Base-by-base conservation (phyloP, 495 filamentous ascomycete genomes). In the Podospora appendiculata region DNA sequence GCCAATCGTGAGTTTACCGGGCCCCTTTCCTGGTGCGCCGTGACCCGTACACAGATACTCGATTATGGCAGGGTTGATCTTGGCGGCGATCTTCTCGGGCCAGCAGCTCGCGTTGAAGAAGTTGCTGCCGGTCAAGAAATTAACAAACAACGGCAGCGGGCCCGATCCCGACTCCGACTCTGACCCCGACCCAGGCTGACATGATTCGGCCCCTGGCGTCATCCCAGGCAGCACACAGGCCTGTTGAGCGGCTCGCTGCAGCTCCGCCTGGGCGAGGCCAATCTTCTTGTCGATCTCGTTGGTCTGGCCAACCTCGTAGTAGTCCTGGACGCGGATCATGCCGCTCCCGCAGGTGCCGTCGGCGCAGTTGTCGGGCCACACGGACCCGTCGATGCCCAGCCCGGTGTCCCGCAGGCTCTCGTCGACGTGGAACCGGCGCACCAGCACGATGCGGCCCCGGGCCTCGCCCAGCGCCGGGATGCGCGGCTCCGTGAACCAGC, bases 81-180 rank as follows among this genome's bases (percentile, higher is more conserved):
- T 92, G 33, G 81, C 83, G n/a, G 92, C 91, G 61, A 97, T 86
- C 70, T 79, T 86, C 64, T 96, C 92, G 8, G 93, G 93, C 93
- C 93, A 98, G 61, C 88, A 95, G 48, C 82, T 81, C 0, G 84
- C 70, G 58, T 85, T 91, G 82, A 90, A 98, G 74, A 98, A 96
- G 70, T 94, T 96, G 63, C 85, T 89, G 1, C 83, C 93, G 44
- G 79, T 89, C 51, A 96, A 63, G 63, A 96, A 98, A 67, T 97
- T 98, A 63, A 98, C 70, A 54, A 83, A 96, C 57, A 97, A 79
- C 1, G 90, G 91, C 51, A 75, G 69, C 11, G 70, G 70, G 5
- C 25, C 5, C 25, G 25, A 25, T 5, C 5, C 25, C 2, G 12
- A 6, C 19, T n/a, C n/a, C n/a, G n/a, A n/a, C 25, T 25, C 5